Evolutionary conservation across 179 eudicot genomes (phyloP).

Genomic region (Spinacia oleracea): DNA sequence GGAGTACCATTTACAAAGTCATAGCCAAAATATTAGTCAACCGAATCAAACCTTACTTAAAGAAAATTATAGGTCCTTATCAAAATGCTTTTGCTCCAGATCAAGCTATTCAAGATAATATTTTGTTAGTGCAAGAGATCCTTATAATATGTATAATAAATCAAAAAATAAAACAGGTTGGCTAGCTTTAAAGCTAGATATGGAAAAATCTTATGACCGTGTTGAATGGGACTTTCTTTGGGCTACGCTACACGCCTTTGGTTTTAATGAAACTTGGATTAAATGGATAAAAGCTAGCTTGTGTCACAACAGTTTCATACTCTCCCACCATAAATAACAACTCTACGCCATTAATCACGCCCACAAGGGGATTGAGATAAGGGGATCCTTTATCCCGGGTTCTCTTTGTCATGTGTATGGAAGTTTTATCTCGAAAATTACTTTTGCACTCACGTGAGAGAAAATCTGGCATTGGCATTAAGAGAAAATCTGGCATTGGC

Average conservation of each 20-base stretch:
- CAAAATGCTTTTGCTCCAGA: too few species aligned
- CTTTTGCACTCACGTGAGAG: too few species aligned
- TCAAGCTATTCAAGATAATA: not conserved
- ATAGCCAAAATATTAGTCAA: too few species aligned
- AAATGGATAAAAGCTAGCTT: not conserved
- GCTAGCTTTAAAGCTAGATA: not conserved
- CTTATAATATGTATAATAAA: not conserved
- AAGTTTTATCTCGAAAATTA: not conserved
- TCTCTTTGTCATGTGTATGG: not conserved
- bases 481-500: not conserved
- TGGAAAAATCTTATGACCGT: not conserved
- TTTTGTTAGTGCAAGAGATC: too few species aligned
- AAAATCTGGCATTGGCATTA: accelerated
- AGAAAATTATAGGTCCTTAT: not conserved
- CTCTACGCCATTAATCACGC: too few species aligned
- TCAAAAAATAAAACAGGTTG: not conserved
- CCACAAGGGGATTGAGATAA: not conserved
- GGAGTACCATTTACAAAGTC: too few species aligned
- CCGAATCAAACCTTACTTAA: too few species aligned
- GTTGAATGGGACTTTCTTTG: not conserved
- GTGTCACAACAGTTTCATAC: not conserved
- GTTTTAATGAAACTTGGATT: not conserved
- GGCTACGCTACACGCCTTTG: not conserved
- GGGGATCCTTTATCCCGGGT: not conserved
- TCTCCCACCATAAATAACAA: not conserved